Evolutionary conservation across 2,329 filamentous ascomycete species (phyloP), one percentile per base, ranked within the genome.

Genomic region (Cladosporium velox): DNA sequence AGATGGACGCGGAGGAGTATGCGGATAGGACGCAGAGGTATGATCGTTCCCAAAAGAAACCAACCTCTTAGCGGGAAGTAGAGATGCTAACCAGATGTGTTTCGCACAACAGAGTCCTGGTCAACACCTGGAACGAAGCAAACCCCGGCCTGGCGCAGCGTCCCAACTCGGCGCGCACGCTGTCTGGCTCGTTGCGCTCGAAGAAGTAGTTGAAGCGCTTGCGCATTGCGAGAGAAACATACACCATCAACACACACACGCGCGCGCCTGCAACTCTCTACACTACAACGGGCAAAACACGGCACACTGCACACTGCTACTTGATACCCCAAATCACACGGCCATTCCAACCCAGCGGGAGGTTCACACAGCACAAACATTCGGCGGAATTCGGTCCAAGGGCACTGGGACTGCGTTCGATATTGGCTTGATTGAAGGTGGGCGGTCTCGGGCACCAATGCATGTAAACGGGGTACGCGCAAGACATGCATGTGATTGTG

Each of bases 1-100:
- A 91, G 67, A 78, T 90, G 59, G 84, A 85, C 70, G 84, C 86
- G 64, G 91, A 93, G 79, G 86, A 85, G 58, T 91, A 92, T 75
- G 86, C 91, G 72, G 91, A 93, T 72, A 83, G 82, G 73, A 92
- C 90, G 21, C 91, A 93, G 80, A 87, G 73, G 77, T 78, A 70
- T 18, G 15, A 41, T 41, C 14, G 14, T 35, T 15, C 30, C 8
- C 30, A 10, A 10, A 32, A 32, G 8, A 32, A 10, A 32, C 5
- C 30, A 10, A 32, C 5, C 30, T 32, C 30, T 32, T 32, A 10
- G 30, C 8, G 8, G 30, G 30, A 32, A 32, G 2, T 15, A 15
- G 12, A 35, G 3, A 15, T 35, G 12, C 34, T 35, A 35, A 35
- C 34, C 34, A 3, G 3, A 35, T 5, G 35, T 51, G 47, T 26